phyloP scores from a whole-genome alignment of 2,329 filamentous ascomycete species.

The Nannizziopsis barbatae region DNA sequence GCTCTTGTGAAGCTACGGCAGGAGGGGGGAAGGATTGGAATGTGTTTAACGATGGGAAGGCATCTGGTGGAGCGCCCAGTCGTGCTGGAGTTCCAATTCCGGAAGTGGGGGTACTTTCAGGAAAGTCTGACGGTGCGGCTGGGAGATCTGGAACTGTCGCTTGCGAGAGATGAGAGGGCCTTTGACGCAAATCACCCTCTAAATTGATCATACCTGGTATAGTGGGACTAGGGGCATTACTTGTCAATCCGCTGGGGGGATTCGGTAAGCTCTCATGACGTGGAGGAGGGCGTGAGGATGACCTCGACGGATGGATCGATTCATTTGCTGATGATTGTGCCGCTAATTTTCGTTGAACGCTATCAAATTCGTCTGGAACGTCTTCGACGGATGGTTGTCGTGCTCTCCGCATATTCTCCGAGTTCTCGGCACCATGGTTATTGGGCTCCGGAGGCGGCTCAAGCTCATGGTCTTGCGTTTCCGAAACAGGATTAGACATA shows the following conservation, averaged over 20 bases:
- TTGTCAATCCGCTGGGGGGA: constrained; percentile 18
- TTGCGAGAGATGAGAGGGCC: constrained; percentile 22
- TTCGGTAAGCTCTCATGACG: constrained; percentile 10
- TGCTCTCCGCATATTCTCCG: constrained; percentile 36
- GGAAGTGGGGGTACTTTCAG: constrained; percentile 19
- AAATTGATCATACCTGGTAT: constrained; percentile 16
- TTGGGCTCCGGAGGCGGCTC: constrained; percentile 46
- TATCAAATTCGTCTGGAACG: constrained; percentile 46
- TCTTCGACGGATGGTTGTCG: constrained; percentile 49
- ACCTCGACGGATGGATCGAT: constrained; percentile 41
- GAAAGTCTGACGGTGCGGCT: constrained; percentile 29
- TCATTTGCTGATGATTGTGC: constrained; percentile 40
- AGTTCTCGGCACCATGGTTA: constrained; percentile 48
- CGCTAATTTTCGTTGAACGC: constrained; percentile 35
- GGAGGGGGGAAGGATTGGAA: constrained; percentile 36
- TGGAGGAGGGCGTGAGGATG: constrained; percentile 30
- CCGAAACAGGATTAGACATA: constrained; percentile 58
- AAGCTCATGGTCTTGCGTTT: constrained; percentile 41
- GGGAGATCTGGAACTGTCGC: constrained; percentile 28
- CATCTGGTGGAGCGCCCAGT: constrained; percentile 10
- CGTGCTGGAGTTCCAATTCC: constrained; percentile 15
- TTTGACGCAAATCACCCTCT: constrained; percentile 13
- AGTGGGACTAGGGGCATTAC: constrained; percentile 14
- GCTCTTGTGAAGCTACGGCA: constrained; percentile 22
- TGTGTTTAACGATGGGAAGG: constrained; percentile 17